Base-by-base conservation (phyloP, 2,329 filamentous ascomycete species). In the Macrophomina pseudophaseolina region DNA sequence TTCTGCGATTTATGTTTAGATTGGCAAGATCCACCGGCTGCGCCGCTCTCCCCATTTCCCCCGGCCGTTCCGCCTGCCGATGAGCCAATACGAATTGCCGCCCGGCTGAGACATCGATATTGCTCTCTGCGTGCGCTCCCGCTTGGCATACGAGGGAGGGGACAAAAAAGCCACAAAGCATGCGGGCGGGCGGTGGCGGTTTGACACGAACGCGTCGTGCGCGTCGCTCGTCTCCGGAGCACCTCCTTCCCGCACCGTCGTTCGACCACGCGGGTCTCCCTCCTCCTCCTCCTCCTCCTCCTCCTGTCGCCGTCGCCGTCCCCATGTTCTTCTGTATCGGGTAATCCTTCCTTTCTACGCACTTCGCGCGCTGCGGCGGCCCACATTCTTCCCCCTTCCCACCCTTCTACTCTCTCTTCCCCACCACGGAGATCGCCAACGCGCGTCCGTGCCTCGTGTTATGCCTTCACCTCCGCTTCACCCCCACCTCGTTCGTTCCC, bases 1-100 rank as follows among this genome's bases (percentile, higher is more conserved):
- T 33, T 18, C 40, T 18, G 33, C 42, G 18, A 58, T 58, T 23
- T 23, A 44, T 44, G 28, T 33, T 60, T 42, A 33, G 23, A 46
- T 44, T 59, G 42, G 56, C 23, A 23, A 44, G 42, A 46, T 60
- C 56, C 56, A 33, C 56, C 56, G 56, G 56, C 56, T 59, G 23
- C 28, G 56, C 54, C 54, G 54, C 54, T 58, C 38, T 44, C 54
- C 35, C 38, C 54, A 5, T 58, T 54, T 23, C 18, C 38, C 8
- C 35, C 54, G 32, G 38, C 40, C 52, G n/a, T n/a, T 33, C 9
- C 23, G 23, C 12, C 52, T 14, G 33, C 52, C n/a, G 32, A 60
- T 35, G 48, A 28, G 40, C 46, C 40, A 46, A 14, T 11, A 12
- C 35, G 23, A 32, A 44, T 11, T 46, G n/a, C 56, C 30, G 8